Conservation (phyloP, 805 yeast genomes). For the Pichia deserticola region DNA sequence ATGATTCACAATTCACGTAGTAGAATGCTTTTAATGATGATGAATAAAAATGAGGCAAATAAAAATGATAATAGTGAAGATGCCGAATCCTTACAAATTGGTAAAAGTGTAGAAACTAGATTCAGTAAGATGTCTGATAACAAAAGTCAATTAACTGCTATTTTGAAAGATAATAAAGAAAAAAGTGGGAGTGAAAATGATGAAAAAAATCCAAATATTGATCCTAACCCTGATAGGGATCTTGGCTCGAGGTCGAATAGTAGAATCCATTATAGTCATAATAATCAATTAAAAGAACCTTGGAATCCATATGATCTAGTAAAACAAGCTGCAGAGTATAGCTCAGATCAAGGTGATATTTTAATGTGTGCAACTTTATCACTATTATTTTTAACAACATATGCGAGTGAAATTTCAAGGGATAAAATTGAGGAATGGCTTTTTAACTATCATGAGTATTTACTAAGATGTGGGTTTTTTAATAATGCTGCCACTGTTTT, state of each 20-base stretch:
- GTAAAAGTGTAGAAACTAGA: constrained; percentile 9
- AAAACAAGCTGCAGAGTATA: constrained; percentile 44
- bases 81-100: not conserved
- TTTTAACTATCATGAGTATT: constrained; percentile 44
- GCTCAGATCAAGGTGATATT: constrained; percentile 56
- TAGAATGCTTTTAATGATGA: constrained; percentile 8
- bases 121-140: constrained; percentile 18
- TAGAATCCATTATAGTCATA: constrained; percentile 5
- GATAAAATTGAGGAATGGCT: constrained; percentile 48
- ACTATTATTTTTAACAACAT: constrained; percentile 41
- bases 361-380: constrained; percentile 52
- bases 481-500: constrained; percentile 51
- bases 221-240: not conserved
- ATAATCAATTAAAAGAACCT: constrained; percentile 30
- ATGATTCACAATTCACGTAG: constrained; percentile 6
- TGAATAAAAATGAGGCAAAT: not conserved
- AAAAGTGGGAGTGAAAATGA: not conserved
- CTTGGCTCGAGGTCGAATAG: too few species aligned
- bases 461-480: constrained; percentile 45
- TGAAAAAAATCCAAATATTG: not conserved
- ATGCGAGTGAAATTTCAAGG: constrained; percentile 24
- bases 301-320: constrained; percentile 52
- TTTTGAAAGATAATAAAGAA: constrained; percentile 14
- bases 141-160: constrained; percentile 25
- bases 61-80: not conserved